Evolutionary conservation across 371 early-diverging fungal genomes (phyloP).

Genomic region (Mucor saturninus): DNA sequence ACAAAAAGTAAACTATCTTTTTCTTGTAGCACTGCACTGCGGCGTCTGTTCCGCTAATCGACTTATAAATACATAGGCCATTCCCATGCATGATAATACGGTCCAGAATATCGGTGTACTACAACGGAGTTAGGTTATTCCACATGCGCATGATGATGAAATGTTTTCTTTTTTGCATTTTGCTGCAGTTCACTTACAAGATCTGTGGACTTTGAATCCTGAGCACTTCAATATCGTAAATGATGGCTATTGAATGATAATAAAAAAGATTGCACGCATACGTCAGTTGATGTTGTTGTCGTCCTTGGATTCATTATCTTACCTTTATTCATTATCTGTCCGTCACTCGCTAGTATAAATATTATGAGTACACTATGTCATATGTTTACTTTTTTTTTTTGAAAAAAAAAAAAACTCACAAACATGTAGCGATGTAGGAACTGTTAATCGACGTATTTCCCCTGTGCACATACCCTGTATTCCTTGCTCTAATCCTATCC

Average conservation of each 20-base stretch:
- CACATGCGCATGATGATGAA: not conserved
- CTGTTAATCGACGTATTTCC: conserved; percentile 61
- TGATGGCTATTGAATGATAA: not conserved
- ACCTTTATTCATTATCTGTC: conserved; percentile 5
- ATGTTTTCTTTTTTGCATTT: conserved; percentile 4
- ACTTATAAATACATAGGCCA: not conserved
- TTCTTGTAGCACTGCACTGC: not conserved
- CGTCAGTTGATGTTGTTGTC: no score
- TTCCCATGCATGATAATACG: not conserved
- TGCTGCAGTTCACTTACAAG: conserved; percentile 7
- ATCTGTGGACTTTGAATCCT: conserved; percentile 1
- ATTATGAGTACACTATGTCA: no score
- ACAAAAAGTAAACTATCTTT: not conserved
- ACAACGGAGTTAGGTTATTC: not conserved
- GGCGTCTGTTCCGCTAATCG: not conserved
- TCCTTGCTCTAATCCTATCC: conserved; percentile 65
- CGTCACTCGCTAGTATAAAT: conserved; percentile 1
- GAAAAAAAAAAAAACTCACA: conserved; percentile 11
- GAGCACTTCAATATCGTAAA: conserved; percentile 3
- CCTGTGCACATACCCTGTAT: conserved; percentile 73
- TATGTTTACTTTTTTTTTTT: no score
- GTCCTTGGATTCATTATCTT: not conserved
- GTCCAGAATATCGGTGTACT: conserved; percentile 9
- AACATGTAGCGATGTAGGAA: conserved; percentile 54
- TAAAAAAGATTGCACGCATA: no score